Evolutionary conservation across 768 basidiomycete species (phyloP), one percentile per base, ranked within the genome.

Genomic region (Cystofilobasidium macerans): DNA sequence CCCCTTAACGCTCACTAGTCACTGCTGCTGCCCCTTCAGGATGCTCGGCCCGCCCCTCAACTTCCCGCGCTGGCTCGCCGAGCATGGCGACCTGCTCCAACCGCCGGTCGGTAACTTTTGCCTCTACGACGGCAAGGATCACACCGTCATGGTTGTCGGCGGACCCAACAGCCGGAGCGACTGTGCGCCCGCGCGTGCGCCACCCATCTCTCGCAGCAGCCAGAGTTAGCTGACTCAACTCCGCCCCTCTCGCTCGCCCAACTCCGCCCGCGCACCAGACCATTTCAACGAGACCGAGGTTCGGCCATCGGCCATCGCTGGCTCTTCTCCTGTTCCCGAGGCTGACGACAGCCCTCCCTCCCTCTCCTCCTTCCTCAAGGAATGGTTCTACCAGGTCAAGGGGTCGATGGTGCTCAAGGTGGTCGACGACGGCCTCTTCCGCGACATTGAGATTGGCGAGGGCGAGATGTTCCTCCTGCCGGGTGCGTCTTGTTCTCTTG

Each of bases 321-420:
- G 30, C 57, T 32, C 12, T n/a, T n/a, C n/a, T n/a, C n/a, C n/a
- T n/a, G n/a, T n/a, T n/a, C n/a, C n/a, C n/a, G n/a, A n/a, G n/a
- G n/a, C n/a, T n/a, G n/a, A n/a, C n/a, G n/a, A n/a, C n/a, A n/a
- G n/a, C n/a, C n/a, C n/a, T n/a, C n/a, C n/a, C n/a, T 48, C 5
- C 22, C 28, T 48, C 28, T 14, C 13, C 12, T 24, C 11, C 33
- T 48, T 30, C 24, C 18, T 20, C 47, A 57, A 90, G 87, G 94
- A 98, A 77, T 97, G 92, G 93, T 98, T 97, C 77, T 97, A 92
- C 77, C 94, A 99, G 74, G 81, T 93, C 79, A 91, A 92, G 75
- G 94, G 94, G 3, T 84, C 82, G 2, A 97, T 98, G 92, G 78
- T 89, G 2, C 80, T 99, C 26, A 85, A 88, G 67, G 85, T 89